Conservation (phyloP, 2,329 filamentous ascomycete species). For the Microdochium bolleyi region DNA sequence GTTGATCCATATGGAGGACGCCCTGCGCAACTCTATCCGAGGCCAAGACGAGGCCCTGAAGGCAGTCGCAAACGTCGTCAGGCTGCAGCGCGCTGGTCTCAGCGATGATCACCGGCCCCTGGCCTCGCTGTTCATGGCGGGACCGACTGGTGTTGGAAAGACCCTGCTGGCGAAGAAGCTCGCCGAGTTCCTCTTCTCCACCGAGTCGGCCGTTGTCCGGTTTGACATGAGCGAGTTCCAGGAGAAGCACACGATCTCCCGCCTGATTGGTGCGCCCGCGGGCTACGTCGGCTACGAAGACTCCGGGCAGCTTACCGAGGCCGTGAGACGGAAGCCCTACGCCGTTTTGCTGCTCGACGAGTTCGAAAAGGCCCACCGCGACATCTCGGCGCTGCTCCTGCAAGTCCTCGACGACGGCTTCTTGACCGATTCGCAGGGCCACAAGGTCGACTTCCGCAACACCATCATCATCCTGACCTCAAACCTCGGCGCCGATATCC, state of each 20-base stretch:
- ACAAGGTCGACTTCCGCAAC: slow-evolving; percentile 94
- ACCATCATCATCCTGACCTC: slow-evolving; percentile 95
- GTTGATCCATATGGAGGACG: slow-evolving; percentile 91
- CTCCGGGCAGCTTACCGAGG: slow-evolving; percentile 91
- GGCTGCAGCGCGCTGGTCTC: slow-evolving; percentile 86
- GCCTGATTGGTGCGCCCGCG: slow-evolving; percentile 85
- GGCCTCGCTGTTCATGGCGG: slow-evolving; percentile 95
- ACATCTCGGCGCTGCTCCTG: slow-evolving; percentile 84
- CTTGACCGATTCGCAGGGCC: slow-evolving; percentile 88
- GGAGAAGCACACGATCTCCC: slow-evolving; percentile 91
- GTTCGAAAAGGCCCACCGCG: slow-evolving; percentile 94
- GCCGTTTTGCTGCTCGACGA: slow-evolving; percentile 93
- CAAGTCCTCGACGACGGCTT: slow-evolving; percentile 96
- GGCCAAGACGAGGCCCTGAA: slow-evolving; percentile 92
- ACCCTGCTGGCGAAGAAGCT: slow-evolving; percentile 97
- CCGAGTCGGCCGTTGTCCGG: slow-evolving; percentile 79
- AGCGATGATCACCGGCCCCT: slow-evolving; percentile 87
- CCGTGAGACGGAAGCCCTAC: slow-evolving; percentile 89
- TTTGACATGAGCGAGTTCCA: slow-evolving; percentile 99
- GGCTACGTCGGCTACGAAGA: slow-evolving; percentile 97
- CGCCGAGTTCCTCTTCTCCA: slow-evolving; percentile 87
- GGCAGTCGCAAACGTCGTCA: slow-evolving; percentile 85
- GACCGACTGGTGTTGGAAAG: slow-evolving; percentile 93
- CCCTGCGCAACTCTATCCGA: slow-evolving; percentile 71
- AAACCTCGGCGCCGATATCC: slow-evolving; percentile 86